phyloP scores from a whole-genome alignment of 176 grass and related monocot genomes.

The Carex myosuroides region DNA sequence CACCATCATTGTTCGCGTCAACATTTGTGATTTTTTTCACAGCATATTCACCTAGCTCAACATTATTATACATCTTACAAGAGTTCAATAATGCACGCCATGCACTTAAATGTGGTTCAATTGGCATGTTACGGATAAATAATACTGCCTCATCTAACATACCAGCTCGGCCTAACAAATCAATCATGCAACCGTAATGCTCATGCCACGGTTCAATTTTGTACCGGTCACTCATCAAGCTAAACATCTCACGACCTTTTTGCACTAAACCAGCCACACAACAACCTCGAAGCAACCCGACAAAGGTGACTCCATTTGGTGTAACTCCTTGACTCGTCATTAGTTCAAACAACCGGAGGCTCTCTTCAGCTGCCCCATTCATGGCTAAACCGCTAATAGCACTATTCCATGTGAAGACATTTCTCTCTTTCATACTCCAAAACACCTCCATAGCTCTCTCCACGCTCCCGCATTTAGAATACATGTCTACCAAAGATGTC shows the following conservation, averaged over 20 bases:
- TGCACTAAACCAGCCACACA: slow-evolving; percentile 56
- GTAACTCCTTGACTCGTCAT: slow-evolving; percentile 35
- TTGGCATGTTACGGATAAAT: slow-evolving; percentile 59
- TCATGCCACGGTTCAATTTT: slow-evolving; percentile 51
- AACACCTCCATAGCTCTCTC: slow-evolving; percentile 51
- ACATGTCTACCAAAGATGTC: slow-evolving; percentile 73
- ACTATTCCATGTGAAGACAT: slow-evolving; percentile 67
- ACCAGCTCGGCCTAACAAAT: slow-evolving; percentile 63
- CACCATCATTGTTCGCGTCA: slow-evolving; percentile 43
- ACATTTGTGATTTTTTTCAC: slow-evolving; percentile 36
- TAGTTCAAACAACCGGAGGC: slow-evolving; percentile 52
- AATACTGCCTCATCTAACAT: slow-evolving; percentile 42
- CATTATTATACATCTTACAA: slow-evolving; percentile 58
- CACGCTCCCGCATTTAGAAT: slow-evolving; percentile 56
- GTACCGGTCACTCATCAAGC: slow-evolving; percentile 41
- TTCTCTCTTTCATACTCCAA: slow-evolving; percentile 54
- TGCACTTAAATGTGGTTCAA: slow-evolving; percentile 53
- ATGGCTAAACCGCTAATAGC: slow-evolving; percentile 52
- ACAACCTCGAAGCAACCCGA: slow-evolving; percentile 60
- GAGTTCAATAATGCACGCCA: slow-evolving; percentile 83
- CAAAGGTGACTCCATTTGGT: slow-evolving; percentile 65
- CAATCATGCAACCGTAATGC: slow-evolving; percentile 74
- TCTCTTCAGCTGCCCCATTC: slow-evolving; percentile 45
- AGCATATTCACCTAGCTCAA: slow-evolving; percentile 56
- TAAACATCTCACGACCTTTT: slow-evolving; percentile 40